phyloP scores from a whole-genome alignment of 768 basidiomycete genomes.

The Tylopilus plumbeoviolaceoides region DNA sequence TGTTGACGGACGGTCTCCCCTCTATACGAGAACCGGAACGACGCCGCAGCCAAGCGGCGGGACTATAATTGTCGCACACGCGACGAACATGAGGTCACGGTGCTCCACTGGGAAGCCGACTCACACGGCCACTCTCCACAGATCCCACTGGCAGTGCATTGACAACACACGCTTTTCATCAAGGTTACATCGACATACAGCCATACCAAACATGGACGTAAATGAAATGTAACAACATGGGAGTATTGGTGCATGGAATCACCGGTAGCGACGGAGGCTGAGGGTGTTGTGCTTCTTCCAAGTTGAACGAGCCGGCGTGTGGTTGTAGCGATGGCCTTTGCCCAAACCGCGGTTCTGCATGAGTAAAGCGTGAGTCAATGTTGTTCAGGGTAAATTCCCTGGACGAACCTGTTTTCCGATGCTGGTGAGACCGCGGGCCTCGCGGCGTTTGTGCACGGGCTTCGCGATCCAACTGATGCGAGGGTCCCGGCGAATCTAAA shows the following conservation, averaged over 20 bases:
- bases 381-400: background rate
- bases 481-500: constrained; percentile 87
- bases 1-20: background rate
- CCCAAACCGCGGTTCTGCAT: constrained; percentile 90
- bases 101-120: background rate
- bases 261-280: constrained; percentile 86
- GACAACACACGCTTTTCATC: constrained; percentile 10
- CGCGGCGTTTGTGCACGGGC: constrained; percentile 98
- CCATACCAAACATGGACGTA: constrained; percentile 29
- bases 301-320: constrained; percentile 83
- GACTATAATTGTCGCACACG: constrained; percentile 15
- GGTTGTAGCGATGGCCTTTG: constrained; percentile 94
- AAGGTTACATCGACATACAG: constrained; percentile 14
- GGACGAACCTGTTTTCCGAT: constrained; percentile 85
- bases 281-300: constrained; percentile 99
- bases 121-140: background rate
- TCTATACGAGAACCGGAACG: constrained; percentile 1
- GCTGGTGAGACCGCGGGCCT: constrained; percentile 95
- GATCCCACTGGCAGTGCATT: background rate
- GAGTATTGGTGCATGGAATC: constrained; percentile 20
- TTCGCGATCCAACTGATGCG: constrained; percentile 99
- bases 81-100: constrained; percentile 17
- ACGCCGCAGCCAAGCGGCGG: constrained; percentile 18
- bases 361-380: constrained; percentile 2
- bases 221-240: constrained; percentile 9